Conservation (phyloP, 495 filamentous ascomycete species). For the Amphirosellinia nigrospora region DNA sequence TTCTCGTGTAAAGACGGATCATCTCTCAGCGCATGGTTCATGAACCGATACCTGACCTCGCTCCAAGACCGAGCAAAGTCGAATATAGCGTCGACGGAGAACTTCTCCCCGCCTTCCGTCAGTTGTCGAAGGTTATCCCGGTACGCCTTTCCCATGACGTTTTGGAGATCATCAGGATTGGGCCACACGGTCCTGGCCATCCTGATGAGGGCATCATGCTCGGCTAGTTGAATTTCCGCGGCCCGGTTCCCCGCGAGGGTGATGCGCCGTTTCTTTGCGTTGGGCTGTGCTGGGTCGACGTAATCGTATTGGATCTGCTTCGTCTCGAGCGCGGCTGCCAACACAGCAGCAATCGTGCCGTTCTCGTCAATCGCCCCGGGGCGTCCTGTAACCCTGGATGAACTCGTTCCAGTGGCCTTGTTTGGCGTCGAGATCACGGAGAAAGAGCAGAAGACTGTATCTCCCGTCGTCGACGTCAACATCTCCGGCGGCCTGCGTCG, state of each 20-base stretch:
- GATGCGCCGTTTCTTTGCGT: not conserved
- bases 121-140: not conserved
- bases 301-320: constrained; percentile 6
- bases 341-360: not conserved
- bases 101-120: not conserved
- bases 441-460: constrained; percentile 11
- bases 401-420: not conserved
- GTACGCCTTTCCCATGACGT: not conserved
- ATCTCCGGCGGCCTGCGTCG: not conserved
- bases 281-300: not conserved
- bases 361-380: not conserved
- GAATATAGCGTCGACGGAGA: not conserved
- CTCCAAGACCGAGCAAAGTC: not conserved
- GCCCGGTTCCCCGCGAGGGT: not conserved
- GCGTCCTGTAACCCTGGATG: not conserved
- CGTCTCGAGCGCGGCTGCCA: not conserved
- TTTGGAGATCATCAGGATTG: not conserved
- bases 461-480: not conserved
- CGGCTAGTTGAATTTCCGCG: not conserved
- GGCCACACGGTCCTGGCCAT: constrained; percentile 2
- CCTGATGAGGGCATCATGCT: not conserved
- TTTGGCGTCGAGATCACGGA: not conserved
- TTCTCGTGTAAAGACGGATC: not conserved
- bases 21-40: constrained; percentile 6
- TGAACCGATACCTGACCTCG: constrained; percentile 15